Percentiles rank a stretch among this genome's conserved stretches.
phyloP scores from a whole-genome alignment of 768 basidiomycete species.

The Suillus hirtellus region DNA sequence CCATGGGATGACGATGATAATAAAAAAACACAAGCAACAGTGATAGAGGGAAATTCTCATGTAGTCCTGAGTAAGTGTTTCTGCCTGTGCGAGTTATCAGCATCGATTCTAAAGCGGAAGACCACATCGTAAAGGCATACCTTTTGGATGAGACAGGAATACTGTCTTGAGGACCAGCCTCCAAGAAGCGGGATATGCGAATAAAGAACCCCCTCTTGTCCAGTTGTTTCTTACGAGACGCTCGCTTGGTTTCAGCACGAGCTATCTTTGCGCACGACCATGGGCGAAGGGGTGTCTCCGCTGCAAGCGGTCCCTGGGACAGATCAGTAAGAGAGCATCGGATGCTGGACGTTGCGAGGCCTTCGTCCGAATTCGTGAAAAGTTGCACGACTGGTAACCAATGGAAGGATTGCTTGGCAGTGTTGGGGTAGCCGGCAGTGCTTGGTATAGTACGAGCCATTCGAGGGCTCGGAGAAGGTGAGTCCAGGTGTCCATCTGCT shows the following conservation, averaged over 20 bases:
- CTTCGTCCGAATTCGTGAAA: background rate
- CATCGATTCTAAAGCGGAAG: background rate
- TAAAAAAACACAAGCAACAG: background rate
- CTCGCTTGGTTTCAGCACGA: constrained; percentile 25
- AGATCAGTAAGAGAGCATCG: background rate
- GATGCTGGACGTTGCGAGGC: background rate
- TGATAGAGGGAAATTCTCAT: background rate
- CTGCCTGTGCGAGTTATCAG: background rate
- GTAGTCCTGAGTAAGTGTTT: background rate
- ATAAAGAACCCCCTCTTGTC: background rate
- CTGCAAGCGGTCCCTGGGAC: background rate
- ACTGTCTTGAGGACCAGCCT: background rate
- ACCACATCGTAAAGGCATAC: no score
- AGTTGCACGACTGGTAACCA: constrained; percentile 1
- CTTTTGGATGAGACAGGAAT: background rate
- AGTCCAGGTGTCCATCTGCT: background rate
- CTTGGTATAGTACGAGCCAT: background rate
- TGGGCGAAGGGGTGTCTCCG: constrained; percentile 4
- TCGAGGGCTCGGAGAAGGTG: background rate
- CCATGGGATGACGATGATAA: background rate
- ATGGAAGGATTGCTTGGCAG: background rate
- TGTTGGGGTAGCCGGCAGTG: background rate
- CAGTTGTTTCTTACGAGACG: constrained; percentile 25
- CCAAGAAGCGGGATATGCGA: background rate
- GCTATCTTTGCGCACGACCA: constrained; percentile 37